phyloP scores from a whole-genome alignment of 345 rosid species.

The Ailanthus altissimus region DNA sequence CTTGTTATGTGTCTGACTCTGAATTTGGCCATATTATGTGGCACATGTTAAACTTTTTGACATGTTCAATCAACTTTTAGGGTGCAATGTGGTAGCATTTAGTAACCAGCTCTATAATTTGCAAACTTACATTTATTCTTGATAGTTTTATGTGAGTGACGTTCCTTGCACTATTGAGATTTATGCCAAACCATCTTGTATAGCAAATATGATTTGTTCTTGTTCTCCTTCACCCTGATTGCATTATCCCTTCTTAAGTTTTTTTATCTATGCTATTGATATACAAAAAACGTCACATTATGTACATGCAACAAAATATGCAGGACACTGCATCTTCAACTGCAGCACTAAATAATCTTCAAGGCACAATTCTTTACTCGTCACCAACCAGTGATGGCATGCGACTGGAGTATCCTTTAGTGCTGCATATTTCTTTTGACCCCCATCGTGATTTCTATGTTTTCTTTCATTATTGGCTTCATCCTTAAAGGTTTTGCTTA shows the following conservation, averaged over 20 bases:
- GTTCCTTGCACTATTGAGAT: not conserved
- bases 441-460: slow-evolving; percentile 10
- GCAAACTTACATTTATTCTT: not conserved
- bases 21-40: not conserved
- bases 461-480: slow-evolving; percentile 1
- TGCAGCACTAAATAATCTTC: slow-evolving; percentile 67
- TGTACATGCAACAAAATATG: not conserved
- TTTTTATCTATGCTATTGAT: not conserved
- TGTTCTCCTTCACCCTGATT: not conserved
- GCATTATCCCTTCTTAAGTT: not conserved
- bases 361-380: slow-evolving; percentile 73
- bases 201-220: not conserved
- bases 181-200: not conserved
- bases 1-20: no score
- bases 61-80: not conserved
- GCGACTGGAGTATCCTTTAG: slow-evolving; percentile 84
- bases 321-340: slow-evolving; percentile 81
- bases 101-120: not conserved
- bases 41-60: not conserved
- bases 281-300: not conserved
- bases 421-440: not conserved
- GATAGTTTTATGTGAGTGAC: not conserved
- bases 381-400: slow-evolving; percentile 72
- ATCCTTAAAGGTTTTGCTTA: slow-evolving; percentile 39
- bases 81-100: not conserved